Evolutionary conservation across 805 yeast species (phyloP).

Genomic region (Tetrapisispora namnaoensis): DNA sequence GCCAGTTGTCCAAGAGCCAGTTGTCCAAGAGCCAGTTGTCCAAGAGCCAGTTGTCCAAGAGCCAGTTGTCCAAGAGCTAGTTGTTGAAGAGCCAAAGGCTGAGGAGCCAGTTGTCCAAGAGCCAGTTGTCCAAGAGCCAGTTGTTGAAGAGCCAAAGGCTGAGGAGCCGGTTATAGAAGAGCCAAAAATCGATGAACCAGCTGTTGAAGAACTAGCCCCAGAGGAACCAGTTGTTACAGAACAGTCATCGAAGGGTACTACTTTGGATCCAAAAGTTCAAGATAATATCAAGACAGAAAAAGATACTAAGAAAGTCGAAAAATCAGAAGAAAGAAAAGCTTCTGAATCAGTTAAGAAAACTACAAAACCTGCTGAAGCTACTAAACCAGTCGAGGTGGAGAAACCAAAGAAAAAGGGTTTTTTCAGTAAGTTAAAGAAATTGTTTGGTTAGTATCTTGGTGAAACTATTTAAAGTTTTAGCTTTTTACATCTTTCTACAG

Average conservation of each 20-base stretch:
- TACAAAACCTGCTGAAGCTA: background rate
- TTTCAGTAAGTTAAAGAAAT: constrained; percentile 10
- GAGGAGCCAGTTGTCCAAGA: constrained; percentile 4
- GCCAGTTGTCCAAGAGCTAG: background rate
- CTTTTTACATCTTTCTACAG: background rate
- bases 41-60: constrained; percentile 4
- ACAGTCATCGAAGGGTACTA: constrained; percentile 4
- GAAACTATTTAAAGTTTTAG: background rate
- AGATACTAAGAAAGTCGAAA: constrained; percentile 3
- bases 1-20: constrained; percentile 1
- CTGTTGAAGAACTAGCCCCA: constrained; percentile 1
- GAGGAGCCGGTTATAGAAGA: constrained; percentile 1
- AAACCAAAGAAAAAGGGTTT: constrained; percentile 12
- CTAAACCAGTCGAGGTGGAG: constrained; percentile 4
- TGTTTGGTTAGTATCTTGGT: constrained; percentile 1
- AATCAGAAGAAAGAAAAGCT: constrained; percentile 3
- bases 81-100: constrained; percentile 3
- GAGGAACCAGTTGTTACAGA: constrained; percentile 6
- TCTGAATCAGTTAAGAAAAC: background rate
- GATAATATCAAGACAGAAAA: constrained; percentile 3
- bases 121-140: background rate
- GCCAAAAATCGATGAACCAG: constrained; percentile 5
- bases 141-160: constrained; percentile 14
- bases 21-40: constrained; percentile 3
- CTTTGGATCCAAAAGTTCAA: constrained; percentile 5